These are phyloP conservation scores for Endogone sp. DNA, from an alignment of 192 early-diverging fungal species.

Conservation along the genomic window DNA sequence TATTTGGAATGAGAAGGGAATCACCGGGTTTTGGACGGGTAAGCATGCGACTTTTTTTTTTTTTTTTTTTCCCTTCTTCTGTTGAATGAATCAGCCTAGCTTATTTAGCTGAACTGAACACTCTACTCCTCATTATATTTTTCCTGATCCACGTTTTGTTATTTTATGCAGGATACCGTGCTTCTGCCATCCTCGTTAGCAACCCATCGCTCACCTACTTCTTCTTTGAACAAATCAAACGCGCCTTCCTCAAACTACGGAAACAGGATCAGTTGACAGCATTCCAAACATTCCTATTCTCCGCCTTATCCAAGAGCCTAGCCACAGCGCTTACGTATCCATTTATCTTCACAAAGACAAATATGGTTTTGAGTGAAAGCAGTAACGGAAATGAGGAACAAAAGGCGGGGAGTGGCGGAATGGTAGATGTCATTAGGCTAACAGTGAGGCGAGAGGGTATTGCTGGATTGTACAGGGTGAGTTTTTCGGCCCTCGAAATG, in stretches of 20 bases:
- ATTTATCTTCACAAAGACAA: slow-evolving; percentile 42
- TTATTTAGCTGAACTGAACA: too few relatives aligned
- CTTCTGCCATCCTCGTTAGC: slow-evolving; percentile 39
- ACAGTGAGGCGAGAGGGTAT: slow-evolving; percentile 11
- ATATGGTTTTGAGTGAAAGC: slow-evolving; percentile 27
- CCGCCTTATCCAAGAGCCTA: slow-evolving; percentile 40
- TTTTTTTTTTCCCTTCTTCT: too few relatives aligned
- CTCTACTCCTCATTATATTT: not conserved
- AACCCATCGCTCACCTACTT: slow-evolving; percentile 53
- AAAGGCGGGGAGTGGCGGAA: not conserved
- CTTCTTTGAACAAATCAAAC: slow-evolving; percentile 42
- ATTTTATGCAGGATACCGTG: slow-evolving; percentile 31
- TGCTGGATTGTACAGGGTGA: slow-evolving; percentile 16
- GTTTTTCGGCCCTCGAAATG: slow-evolving; percentile 8
- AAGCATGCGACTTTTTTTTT: too few relatives aligned
- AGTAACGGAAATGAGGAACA: slow-evolving; percentile 13
- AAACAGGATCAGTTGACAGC: slow-evolving; percentile 23
- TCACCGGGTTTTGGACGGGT: slow-evolving; percentile 47
- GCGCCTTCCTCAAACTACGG: slow-evolving; percentile 13
- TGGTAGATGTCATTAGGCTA: slow-evolving; percentile 7
- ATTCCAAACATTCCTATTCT: slow-evolving; percentile 41
- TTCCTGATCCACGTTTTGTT: slow-evolving; percentile 1
- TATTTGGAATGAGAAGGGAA: slow-evolving; percentile 36
- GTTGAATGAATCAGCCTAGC: too few relatives aligned
- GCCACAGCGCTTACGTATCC: slow-evolving; percentile 49